A percentile compares a stretch with the other conserved stretches of the same genome.
Conservation (phyloP, 768 basidiomycete genomes). For the Tylopilus rubrobrunneus region DNA sequence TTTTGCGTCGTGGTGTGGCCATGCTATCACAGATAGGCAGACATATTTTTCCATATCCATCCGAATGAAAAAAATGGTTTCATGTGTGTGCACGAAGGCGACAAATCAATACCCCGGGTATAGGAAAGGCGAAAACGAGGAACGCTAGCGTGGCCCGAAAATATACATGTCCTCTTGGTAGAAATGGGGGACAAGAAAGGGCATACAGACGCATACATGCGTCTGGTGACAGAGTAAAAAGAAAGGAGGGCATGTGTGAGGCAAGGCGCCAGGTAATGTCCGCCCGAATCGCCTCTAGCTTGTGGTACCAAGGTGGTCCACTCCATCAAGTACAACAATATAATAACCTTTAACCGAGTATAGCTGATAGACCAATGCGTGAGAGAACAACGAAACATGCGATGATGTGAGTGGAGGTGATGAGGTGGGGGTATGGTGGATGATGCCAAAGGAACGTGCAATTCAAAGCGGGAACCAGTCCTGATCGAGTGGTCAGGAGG, state of each 20-base stretch:
- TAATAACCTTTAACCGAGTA: conserved; percentile 2
- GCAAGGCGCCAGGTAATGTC: neutral
- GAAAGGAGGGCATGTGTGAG: neutral
- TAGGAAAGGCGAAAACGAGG: neutral
- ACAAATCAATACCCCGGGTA: neutral
- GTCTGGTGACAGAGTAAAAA: neutral
- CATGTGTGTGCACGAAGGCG: neutral
- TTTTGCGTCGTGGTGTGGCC: neutral
- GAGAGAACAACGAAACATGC: conserved; percentile 9
- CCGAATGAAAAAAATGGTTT: neutral
- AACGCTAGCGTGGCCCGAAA: neutral
- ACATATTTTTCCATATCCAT: neutral
- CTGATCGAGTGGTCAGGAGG: conserved; percentile 8
- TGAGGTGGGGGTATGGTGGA: conserved; percentile 8
- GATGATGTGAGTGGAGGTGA: conserved; percentile 10
- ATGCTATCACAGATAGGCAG: neutral
- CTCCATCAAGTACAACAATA: neutral
- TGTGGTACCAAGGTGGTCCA: conserved; percentile 1
- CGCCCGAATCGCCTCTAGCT: neutral
- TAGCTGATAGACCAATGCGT: conserved; percentile 12
- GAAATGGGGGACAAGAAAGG: neutral
- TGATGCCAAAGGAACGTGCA: conserved; percentile 18
- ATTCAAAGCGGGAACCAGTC: conserved; percentile 21
- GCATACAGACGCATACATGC: neutral
- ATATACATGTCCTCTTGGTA: conserved; percentile 2